Evolutionary conservation across 768 basidiomycete genomes (phyloP).

Genomic region (Agrocybe praecox): DNA sequence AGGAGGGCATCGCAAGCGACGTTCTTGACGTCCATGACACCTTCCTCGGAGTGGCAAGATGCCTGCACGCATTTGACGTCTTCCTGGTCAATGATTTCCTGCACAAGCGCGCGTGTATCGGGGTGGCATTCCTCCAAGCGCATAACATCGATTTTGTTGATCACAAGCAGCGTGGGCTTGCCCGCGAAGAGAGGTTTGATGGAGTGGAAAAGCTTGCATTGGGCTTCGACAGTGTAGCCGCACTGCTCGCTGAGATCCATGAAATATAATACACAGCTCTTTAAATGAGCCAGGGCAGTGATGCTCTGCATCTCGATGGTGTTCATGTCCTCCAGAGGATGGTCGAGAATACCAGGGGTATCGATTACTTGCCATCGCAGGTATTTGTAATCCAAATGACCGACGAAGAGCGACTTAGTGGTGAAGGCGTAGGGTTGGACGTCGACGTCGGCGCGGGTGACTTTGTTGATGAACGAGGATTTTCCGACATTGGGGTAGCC

Average conservation of each 20-base stretch:
- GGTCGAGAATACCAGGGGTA: conserved; percentile 97
- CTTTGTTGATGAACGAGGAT: conserved; percentile 99
- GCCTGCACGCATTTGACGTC: conserved; percentile 79
- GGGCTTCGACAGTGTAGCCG: conserved; percentile 95
- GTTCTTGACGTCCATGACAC: conserved; percentile 96
- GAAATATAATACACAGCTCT: conserved; percentile 94
- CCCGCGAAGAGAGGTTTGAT: conserved; percentile 96
- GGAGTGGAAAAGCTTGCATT: conserved; percentile 99
- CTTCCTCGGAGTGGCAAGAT: conserved; percentile 96
- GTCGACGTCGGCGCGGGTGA: conserved; percentile 98
- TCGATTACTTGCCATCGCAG: conserved; percentile 99
- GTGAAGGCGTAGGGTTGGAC: conserved; percentile 99
- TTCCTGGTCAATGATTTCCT: conserved; percentile 81
- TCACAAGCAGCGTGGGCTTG: conserved; percentile 92
- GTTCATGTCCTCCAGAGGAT: conserved; percentile 99
- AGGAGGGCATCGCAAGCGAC: conserved; percentile 94
- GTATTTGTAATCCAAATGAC: conserved; percentile 99
- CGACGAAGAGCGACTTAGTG: conserved; percentile 97
- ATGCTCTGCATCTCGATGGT: conserved; percentile 99
- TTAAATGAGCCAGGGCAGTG: conserved; percentile 95
- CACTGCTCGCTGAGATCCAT: conserved; percentile 99
- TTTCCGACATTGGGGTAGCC: conserved; percentile 99
- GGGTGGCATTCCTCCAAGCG: conserved; percentile 82
- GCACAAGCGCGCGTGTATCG: conserved; percentile 77
- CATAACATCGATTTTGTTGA: conserved; percentile 97